Evolutionary conservation across 331 rosid genomes (phyloP).

Genomic region (Saraca asoca): DNA sequence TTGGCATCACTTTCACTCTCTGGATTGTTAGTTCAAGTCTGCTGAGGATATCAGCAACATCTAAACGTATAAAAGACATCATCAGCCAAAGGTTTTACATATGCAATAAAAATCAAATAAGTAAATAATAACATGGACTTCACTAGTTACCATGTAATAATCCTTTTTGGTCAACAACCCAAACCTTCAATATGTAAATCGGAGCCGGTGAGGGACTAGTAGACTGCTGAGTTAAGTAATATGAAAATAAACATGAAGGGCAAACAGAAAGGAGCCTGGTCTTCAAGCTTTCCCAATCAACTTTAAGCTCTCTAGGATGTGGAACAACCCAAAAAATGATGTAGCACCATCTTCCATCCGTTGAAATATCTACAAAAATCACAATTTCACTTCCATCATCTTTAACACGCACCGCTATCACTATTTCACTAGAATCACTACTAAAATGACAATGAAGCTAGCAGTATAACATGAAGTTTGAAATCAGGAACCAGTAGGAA

Average conservation of each 20-base stretch:
- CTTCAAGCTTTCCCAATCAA: constrained; percentile 83
- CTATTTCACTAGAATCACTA: neutral
- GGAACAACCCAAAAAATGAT: constrained; percentile 72
- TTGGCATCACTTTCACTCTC: constrained; percentile 84
- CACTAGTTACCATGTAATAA: constrained; percentile 60
- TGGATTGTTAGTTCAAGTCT: constrained; percentile 75
- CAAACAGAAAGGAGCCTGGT: constrained; percentile 58
- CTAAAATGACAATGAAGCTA: neutral
- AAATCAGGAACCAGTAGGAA: neutral
- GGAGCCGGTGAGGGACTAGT: constrained; percentile 51
- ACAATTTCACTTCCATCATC: constrained; percentile 9
- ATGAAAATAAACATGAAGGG: constrained; percentile 64
- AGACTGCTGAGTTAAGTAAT: constrained; percentile 45
- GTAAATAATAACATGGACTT: neutral
- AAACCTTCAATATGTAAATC: constrained; percentile 62
- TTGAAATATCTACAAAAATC: constrained; percentile 60
- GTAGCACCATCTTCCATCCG: constrained; percentile 90
- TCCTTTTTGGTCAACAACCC: constrained; percentile 70
- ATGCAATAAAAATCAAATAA: neutral
- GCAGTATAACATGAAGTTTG: constrained; percentile 1
- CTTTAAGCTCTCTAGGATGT: constrained; percentile 40
- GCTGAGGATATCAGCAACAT: constrained; percentile 72
- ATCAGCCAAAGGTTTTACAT: constrained; percentile 19
- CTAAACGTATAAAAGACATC: constrained; percentile 37
- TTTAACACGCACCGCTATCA: neutral